Percentiles rank a stretch among this genome's conserved stretches.
Conservation (phyloP, 495 filamentous ascomycete species). For the Annulohypoxylon maeteangense region DNA sequence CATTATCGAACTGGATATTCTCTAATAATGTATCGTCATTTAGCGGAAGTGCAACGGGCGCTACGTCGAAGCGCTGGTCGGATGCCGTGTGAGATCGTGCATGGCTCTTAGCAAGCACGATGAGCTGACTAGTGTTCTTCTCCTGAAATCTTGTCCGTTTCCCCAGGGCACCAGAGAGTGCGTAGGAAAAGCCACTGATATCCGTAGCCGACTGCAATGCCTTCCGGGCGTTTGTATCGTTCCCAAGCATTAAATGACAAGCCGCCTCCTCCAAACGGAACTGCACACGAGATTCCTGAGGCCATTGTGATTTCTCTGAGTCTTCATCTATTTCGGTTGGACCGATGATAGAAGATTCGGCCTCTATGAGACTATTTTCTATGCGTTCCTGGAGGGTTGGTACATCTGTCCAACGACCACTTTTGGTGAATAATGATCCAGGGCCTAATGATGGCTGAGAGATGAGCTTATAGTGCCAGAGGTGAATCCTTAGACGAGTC, state of each 20-base stretch:
- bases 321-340: slow-evolving; percentile 54
- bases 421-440: slow-evolving; percentile 55
- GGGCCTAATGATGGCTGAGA: slow-evolving; percentile 74
- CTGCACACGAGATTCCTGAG: slow-evolving; percentile 61
- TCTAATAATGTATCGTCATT: slow-evolving; percentile 96
- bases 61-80: slow-evolving; percentile 27
- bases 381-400: slow-evolving; percentile 61
- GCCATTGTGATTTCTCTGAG: slow-evolving; percentile 40
- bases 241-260: slow-evolving; percentile 85
- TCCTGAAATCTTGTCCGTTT: slow-evolving; percentile 95
- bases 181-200: slow-evolving; percentile 78
- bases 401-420: slow-evolving; percentile 60
- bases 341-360: slow-evolving; percentile 42
- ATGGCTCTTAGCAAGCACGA: slow-evolving; percentile 85
- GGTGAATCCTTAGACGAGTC: slow-evolving; percentile 75
- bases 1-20: slow-evolving; percentile 77
- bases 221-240: slow-evolving; percentile 77
- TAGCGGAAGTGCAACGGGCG: slow-evolving; percentile 75
- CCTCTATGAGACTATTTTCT: slow-evolving; percentile 47
- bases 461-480: slow-evolving; percentile 89
- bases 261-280: slow-evolving; percentile 84
- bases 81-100: slow-evolving; percentile 25
- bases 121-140: slow-evolving; percentile 87
- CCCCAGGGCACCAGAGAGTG: slow-evolving; percentile 83
- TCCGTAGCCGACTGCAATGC: slow-evolving; percentile 74